phyloP scores from a whole-genome alignment of 257 asterid genomes.

The Solanum phureja region DNA sequence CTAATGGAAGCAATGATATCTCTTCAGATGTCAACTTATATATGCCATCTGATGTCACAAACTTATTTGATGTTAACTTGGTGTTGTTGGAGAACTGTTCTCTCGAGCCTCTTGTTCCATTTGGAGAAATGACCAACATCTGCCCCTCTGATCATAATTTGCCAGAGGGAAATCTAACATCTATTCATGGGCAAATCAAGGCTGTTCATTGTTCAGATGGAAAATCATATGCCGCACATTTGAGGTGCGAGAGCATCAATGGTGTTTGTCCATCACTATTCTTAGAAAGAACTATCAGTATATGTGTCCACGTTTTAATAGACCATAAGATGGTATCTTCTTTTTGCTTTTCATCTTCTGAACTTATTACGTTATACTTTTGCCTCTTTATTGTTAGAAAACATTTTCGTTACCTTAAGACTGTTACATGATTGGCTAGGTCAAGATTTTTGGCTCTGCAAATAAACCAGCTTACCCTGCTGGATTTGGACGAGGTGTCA shows the following conservation, averaged over 20 bases:
- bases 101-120: constrained; percentile 13
- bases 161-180: constrained; percentile 62
- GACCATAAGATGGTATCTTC: constrained; percentile 35
- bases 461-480: constrained; percentile 36
- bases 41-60: constrained; percentile 33
- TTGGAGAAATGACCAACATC: constrained; percentile 15
- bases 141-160: constrained; percentile 25
- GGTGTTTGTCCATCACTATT: constrained; percentile 20
- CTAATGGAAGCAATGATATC: constrained; percentile 9
- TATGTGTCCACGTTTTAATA: constrained; percentile 56
- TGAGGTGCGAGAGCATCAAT: constrained; percentile 6
- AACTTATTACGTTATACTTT: not conserved
- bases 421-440: constrained; percentile 31
- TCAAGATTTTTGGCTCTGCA: constrained; percentile 39
- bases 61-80: constrained; percentile 29
- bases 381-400: not conserved
- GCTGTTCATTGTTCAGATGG: constrained; percentile 43
- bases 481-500: constrained; percentile 55
- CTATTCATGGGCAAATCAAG: constrained; percentile 52
- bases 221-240: constrained; percentile 22
- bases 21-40: constrained; percentile 37
- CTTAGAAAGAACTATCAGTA: constrained; percentile 27
- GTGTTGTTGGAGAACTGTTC: constrained; percentile 9
- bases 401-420: constrained; percentile 11
- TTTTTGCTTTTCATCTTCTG: not conserved